Base-by-base conservation (phyloP, 2,329 filamentous ascomycete species). In the Fusarium guadeloupense region DNA sequence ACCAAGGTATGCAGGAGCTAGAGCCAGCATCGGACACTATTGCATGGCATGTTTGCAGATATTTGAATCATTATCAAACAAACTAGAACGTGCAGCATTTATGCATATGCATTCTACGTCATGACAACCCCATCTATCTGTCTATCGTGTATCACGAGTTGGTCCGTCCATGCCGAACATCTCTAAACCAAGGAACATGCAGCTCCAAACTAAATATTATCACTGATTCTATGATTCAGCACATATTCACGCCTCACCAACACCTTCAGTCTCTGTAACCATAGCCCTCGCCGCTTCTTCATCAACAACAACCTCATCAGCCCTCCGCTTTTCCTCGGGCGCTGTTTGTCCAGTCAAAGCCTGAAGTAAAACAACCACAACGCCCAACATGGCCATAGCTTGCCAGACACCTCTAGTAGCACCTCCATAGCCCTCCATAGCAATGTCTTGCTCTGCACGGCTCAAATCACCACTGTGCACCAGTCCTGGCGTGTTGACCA, bases 311-410 rank as follows among this genome's bases (percentile, higher is more conserved):
- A 72, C 71, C n/a, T 67, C 66, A 30, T 72, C 71, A 42, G 75
- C 76, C 48, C 42, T 48, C 43, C 16, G 26, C 78, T 89, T 76
- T 81, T 83, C 75, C 82, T 83, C 69, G 53, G 80, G 78, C 2
- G 74, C 77, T n/a, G 71, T 74, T 81, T 82, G 83, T 3, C 83
- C 83, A 9, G 83, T 82, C 8, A 75, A 75, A 2, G 80, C 80
- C 72, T 86, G 83, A 28, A 83, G 49, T 3, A 78, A 37, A 38
- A 83, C 43, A 5, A 84, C 78, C 5, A 79, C 21, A 4, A 82
- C 54, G 3, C 75, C 76, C 38, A 84, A 46, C 4, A 71, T 70
- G 2, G 80, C 80, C 1, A 82, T 82, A 10, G 78, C 76, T 56
- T 74, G 76, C 71, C 84, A 86, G 19, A 85, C 70, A 3, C 76